Evolutionary conservation across 2,329 filamentous ascomycete species (phyloP), one percentile per base, ranked within the genome.

Genomic region (Stemphylium beticola): DNA sequence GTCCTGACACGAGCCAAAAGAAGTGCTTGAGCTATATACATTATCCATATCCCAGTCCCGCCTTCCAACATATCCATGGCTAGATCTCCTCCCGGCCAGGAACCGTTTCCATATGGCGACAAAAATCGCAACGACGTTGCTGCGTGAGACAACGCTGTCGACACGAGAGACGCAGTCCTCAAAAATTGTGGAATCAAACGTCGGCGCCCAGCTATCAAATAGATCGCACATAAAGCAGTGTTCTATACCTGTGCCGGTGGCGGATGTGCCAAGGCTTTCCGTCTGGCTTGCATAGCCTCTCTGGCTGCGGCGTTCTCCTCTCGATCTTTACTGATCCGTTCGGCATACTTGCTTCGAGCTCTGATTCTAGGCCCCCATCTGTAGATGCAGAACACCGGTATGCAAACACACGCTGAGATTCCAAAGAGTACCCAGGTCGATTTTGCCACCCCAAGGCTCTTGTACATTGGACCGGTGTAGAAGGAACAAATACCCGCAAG

Each of bases 401-500:
- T 73, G 8, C 80, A 77, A 4, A 86, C 77, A 4, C 82, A 46
- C 2, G 81, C 60, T 0, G 80, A 77, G 17, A 86, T 61, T 9
- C 69, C 77, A 2, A 79, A 82, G 2, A 87, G 77, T 9, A 86
- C 75, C 2, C 65, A 65, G 1, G 57, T 64, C 8, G 65, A 55
- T 15, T 68, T 69, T 45, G 60, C 48, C 2, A 62, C 59, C 8
- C 65, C 62, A 11, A 73, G 63, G 9, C 55, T 66, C 44, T 68
- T 60, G 58, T 71, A 74, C 65, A 74, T 68, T 4, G 87, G 59
- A 0, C 65, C 63, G 2, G 67, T 69, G 49, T 72, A 73, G 47
- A 91, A 81, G 0, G 88, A 89, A 8, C 89, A 83, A 4, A 91
- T 79, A 70, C 89, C 89, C 2, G 89, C 89, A 0, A 92, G 77